Percentiles rank a stretch among this genome's conserved stretches.
phyloP scores from a whole-genome alignment of 2,329 filamentous ascomycete genomes.

The Madurella mycetomatis region DNA sequence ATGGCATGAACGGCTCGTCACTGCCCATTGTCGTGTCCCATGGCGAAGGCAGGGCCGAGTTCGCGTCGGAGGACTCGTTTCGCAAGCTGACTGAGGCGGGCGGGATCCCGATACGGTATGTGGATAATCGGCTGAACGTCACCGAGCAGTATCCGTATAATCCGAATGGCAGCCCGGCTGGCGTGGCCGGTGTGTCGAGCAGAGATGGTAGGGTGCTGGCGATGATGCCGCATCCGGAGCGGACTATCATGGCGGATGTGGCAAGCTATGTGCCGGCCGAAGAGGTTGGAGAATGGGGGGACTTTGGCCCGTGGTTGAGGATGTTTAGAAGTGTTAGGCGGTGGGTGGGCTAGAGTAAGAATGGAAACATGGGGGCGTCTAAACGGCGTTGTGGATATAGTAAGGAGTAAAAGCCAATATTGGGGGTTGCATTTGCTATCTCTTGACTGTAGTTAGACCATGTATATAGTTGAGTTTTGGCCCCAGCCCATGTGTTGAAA shows the following conservation, averaged over 20 bases:
- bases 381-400: not conserved
- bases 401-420: not conserved
- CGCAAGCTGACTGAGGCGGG: slow-evolving; percentile 58
- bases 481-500: too few species aligned
- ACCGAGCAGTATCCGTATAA: slow-evolving; percentile 87
- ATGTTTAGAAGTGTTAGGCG: slow-evolving; percentile 83
- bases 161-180: slow-evolving; percentile 76
- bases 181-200: slow-evolving; percentile 75
- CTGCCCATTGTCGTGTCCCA: slow-evolving; percentile 87
- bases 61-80: slow-evolving; percentile 50
- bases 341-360: slow-evolving; percentile 64
- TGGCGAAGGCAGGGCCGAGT: slow-evolving; percentile 80
- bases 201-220: slow-evolving; percentile 76
- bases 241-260: slow-evolving; percentile 77
- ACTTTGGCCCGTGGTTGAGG: slow-evolving; percentile 78
- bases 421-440: not conserved
- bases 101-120: slow-evolving; percentile 74
- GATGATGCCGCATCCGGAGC: slow-evolving; percentile 91
- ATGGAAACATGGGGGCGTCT: not conserved
- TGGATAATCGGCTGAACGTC: slow-evolving; percentile 72
- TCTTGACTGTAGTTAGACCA: not conserved
- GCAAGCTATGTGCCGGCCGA: slow-evolving; percentile 65
- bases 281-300: slow-evolving; percentile 64
- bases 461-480: not conserved
- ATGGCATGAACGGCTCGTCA: slow-evolving; percentile 77